Evolutionary conservation across 148 eudicot genomes (phyloP).

Genomic region (Chenopodium berlandieri): DNA sequence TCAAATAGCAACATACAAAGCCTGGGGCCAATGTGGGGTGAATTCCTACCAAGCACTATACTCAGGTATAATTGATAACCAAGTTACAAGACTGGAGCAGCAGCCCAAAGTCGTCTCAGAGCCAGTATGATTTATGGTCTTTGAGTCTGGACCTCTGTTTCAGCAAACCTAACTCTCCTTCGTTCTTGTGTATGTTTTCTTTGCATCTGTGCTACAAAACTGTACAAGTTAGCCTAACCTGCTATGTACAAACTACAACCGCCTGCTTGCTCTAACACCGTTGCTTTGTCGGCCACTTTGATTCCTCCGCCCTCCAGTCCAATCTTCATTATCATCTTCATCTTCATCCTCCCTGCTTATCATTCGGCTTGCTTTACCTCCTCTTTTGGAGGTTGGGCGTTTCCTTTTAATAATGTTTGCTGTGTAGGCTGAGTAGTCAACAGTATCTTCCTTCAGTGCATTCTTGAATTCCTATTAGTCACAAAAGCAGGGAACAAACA

Average conservation of each 20-base stretch:
- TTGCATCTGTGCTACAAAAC: slow-evolving; percentile 28
- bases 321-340: slow-evolving; percentile 49
- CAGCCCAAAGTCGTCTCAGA: not conserved
- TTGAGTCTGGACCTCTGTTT: not conserved
- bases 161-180: not conserved
- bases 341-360: slow-evolving; percentile 41
- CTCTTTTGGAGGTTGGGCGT: slow-evolving; percentile 71
- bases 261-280: slow-evolving; percentile 45
- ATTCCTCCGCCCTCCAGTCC: slow-evolving; percentile 45
- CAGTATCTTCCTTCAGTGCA: slow-evolving; percentile 87
- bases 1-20: not conserved
- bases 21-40: not conserved
- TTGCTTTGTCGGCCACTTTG: slow-evolving; percentile 44
- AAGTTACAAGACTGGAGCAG: not conserved
- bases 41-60: slow-evolving; percentile 1
- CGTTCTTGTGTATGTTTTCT: slow-evolving; percentile 10
- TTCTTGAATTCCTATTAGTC: slow-evolving; percentile 70
- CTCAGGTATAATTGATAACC: not conserved
- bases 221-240: slow-evolving; percentile 83
- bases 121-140: not conserved
- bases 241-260: slow-evolving; percentile 58
- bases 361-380: slow-evolving; percentile 44
- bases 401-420: slow-evolving; percentile 87
- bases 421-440: slow-evolving; percentile 84
- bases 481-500: not conserved